Evolutionary conservation across 768 basidiomycete species (phyloP), one percentile per base, ranked within the genome.

Genomic region (Gloeophyllum trabeum): DNA sequence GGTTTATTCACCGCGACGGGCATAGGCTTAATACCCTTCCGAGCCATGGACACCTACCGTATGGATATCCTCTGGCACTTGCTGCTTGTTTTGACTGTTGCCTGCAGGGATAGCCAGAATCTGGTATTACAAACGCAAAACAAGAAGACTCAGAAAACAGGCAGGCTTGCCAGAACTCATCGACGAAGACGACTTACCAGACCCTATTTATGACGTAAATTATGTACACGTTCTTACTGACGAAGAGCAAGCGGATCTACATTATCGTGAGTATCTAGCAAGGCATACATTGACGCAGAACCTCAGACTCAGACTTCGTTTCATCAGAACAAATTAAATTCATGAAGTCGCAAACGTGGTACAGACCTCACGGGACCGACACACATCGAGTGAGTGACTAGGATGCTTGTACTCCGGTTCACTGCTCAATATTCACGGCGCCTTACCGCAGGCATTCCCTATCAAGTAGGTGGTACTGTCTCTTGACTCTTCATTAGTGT

Each of bases 1-100:
- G 81, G 76, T 28, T 65, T 90, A 16, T 90, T 91, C 54, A 86
- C 86, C 2, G 64, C 81, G 16, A 86, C 86, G 10, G 83, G 87
- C 39, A 73, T 89, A 40, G 80, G 88, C 1, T 65, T 91, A 16
- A 79, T 88, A 45, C 89, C 89, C 0, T 81, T 73, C 43, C 75
- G 88, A 39, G 64, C 71, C 4, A 61, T 83, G 43, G 87, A 89
- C 54, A 84, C 85, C 1, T 88, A 81, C 59, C 72, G 86, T 81
- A 46, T 51, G 51, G 48, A 4, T 37, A 16, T 39, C 16, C 42
- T 32, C 19, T 25, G n/a, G 10, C 19, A 21, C 34, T 24, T 14
- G 6, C n/a, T 13, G 13, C 30, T 24, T 3, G 19, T 39, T 24
- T 16, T 35, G 24, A 19, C 16, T 18, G 25, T 7, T 35, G 2